Base-by-base conservation (phyloP, 2,329 filamentous ascomycete species). In the Colletotrichum neosansevieriae region DNA sequence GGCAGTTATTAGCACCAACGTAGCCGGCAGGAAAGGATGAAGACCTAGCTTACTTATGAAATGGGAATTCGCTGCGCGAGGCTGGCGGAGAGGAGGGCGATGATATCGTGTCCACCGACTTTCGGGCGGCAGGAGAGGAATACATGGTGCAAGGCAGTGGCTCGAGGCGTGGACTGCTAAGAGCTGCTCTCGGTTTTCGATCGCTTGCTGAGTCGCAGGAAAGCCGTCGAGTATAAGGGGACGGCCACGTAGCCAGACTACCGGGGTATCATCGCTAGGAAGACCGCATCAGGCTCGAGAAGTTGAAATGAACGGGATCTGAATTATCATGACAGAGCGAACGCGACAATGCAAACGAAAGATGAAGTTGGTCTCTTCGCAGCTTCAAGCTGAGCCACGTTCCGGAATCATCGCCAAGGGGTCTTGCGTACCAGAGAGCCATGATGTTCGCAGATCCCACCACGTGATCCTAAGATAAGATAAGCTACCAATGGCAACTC, bases 101-200 rank as follows among this genome's bases (percentile, higher is more conserved):
- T 13, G 87, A 83, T 73, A 91, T 79, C 75, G 88, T 91, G 79
- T 92, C 89, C 75, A 89, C 84, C 71, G 89, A 91, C 80, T 89
- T 90, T 74, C 88, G 86, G 72, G 87, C 86, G 72, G 81, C 85
- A 60, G 82, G 76, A 71, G 85, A 86, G 72, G 87, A 84, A 76
- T 85, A 88, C 89, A 91, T 92, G 79, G 77, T 83, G 74, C 60
- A 71, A 63, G 62, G 38, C 47, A 68, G 58, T 68, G 65, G 47
- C 61, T 53, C 34, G 11, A 50, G 49, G n/a, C 12, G 49, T 40
- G 12, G 49, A 47, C 40, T 47, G 54, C 38, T 36, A 15, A 45
- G 45, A 58, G 65, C 54, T 65, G 47, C 50, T 61, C 58, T 19
- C n/a, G 47, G 45, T 45, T 12, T 29, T 64, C 64, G 53, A 57